Evolutionary conservation across 352 stramenopile species (phyloP), one percentile per base, ranked within the genome.

Genomic region (Pythium chondricola): DNA sequence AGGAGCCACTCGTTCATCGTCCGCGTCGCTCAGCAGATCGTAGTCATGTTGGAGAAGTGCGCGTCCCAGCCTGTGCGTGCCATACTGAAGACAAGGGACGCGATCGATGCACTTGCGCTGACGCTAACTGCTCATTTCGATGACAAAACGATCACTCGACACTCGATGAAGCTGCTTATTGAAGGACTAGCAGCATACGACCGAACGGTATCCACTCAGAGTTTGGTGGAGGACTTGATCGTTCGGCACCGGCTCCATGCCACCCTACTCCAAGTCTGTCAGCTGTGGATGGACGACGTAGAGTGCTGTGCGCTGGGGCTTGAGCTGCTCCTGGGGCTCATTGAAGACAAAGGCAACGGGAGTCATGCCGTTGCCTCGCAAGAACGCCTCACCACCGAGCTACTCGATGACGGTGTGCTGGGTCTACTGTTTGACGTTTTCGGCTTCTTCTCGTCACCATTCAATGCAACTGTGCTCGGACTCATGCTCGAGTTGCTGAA

Each of bases 401-500:
- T 61, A 6, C 20, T 61, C 8, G 24, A 37, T 8, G 10, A 46
- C 13, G 47, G 39, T 7, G 25, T 56, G n/a, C 8, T 62, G 4
- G 31, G 22, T 6, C 17, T 61, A 2, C n/a, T 61, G 3, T 53
- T 61, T 13, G 45, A 55, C 29, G 30, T 46, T 11, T 61, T 61
- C 35, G 33, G 52, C 27, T 56, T 21, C 33, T 47, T 30, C 8
- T 21, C 22, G 13, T 11, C n/a, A 7, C 32, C 17, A 25, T 6
- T 14, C 6, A 46, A 62, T n/a, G 21, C 46, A 21, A 26, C 41
- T 5, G 29, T 73, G 14, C 29, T 75, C 6, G 41, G 52, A 18
- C 52, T 63, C 2, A 18, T 67, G 17, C 44, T 81, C 2, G 45
- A 57, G 40, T 36, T 78, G 33, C 40, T 81, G 0, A 75, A 68